phyloP scores from a whole-genome alignment of 352 stramenopile species.

The Pythium myriotylum region DNA sequence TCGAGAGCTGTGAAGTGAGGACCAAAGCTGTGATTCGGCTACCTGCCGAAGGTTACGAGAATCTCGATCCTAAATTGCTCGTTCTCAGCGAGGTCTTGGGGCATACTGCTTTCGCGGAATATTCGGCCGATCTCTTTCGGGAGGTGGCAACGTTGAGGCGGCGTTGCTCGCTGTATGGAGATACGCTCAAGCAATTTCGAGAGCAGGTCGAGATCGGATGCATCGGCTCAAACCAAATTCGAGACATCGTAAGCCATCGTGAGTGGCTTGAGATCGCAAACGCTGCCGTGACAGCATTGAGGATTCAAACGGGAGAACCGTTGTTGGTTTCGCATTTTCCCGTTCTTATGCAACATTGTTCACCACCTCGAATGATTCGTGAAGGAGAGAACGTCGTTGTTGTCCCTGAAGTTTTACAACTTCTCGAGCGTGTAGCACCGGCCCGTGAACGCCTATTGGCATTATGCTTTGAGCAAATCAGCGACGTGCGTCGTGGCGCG shows the following conservation, averaged over 20 bases:
- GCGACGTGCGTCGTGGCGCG: slow-evolving; percentile 44
- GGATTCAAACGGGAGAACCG: not conserved
- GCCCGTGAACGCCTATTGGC: slow-evolving; percentile 43
- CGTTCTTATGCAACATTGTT: slow-evolving; percentile 56
- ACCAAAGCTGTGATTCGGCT: slow-evolving; percentile 23
- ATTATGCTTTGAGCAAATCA: slow-evolving; percentile 64
- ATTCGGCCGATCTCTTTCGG: slow-evolving; percentile 43
- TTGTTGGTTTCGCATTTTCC: slow-evolving; percentile 48
- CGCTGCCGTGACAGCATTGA: slow-evolving; percentile 4
- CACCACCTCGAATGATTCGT: slow-evolving; percentile 22
- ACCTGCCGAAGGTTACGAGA: slow-evolving; percentile 7
- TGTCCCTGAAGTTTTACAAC: slow-evolving; percentile 34
- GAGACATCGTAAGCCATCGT: slow-evolving; percentile 11
- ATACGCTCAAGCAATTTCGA: slow-evolving; percentile 21
- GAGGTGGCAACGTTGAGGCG: slow-evolving; percentile 41
- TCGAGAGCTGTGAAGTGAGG: slow-evolving; percentile 25
- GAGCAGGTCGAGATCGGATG: slow-evolving; percentile 28
- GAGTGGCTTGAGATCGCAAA: slow-evolving; percentile 28
- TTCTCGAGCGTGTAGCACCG: slow-evolving; percentile 42
- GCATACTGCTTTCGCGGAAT: slow-evolving; percentile 36
- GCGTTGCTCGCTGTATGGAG: slow-evolving; percentile 39
- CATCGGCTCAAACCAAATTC: slow-evolving; percentile 21
- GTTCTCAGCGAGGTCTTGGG: slow-evolving; percentile 63
- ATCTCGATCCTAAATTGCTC: slow-evolving; percentile 41
- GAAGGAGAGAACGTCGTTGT: slow-evolving; percentile 13